Conservation (phyloP, 2,329 filamentous ascomycete genomes). For the Penicillium sp. region DNA sequence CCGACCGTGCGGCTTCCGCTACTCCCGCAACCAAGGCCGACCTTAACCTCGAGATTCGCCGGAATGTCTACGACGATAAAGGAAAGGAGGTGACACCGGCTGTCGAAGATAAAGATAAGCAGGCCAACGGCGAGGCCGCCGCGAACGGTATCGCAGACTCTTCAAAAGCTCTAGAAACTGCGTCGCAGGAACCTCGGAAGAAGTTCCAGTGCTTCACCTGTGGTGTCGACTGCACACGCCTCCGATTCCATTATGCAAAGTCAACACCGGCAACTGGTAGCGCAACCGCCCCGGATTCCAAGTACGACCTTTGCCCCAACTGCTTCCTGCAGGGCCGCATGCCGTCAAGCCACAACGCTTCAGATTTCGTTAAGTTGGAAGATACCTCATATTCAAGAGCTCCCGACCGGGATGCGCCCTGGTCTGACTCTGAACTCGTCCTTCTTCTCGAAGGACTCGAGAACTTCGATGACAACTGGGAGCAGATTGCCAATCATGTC, state of each 20-base stretch:
- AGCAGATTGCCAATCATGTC: conserved; percentile 88
- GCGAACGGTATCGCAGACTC: conserved; percentile 69
- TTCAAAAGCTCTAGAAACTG: conserved; percentile 66
- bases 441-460: conserved; percentile 89
- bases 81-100: conserved; percentile 80
- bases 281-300: conserved; percentile 64
- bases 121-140: conserved; percentile 72
- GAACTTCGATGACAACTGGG: conserved; percentile 95
- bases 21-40: conserved; percentile 74
- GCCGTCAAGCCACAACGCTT: conserved; percentile 75
- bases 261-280: conserved; percentile 60
- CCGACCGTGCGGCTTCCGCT: conserved; percentile 72
- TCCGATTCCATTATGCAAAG: conserved; percentile 73
- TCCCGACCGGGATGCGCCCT: conserved; percentile 83
- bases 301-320: conserved; percentile 88
- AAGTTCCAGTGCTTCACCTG: conserved; percentile 85
- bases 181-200: conserved; percentile 67
- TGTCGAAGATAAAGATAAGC: conserved; percentile 68
- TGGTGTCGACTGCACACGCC: conserved; percentile 82
- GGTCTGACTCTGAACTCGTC: conserved; percentile 90
- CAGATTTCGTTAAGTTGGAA: conserved; percentile 86
- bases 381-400: conserved; percentile 80
- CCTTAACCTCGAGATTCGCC: conserved; percentile 87
- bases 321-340: conserved; percentile 87
- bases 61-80: conserved; percentile 93